Percentiles rank a stretch among this genome's conserved stretches.
phyloP scores from a whole-genome alignment of 441 rosid species.

The Erodium chrysanthum region DNA sequence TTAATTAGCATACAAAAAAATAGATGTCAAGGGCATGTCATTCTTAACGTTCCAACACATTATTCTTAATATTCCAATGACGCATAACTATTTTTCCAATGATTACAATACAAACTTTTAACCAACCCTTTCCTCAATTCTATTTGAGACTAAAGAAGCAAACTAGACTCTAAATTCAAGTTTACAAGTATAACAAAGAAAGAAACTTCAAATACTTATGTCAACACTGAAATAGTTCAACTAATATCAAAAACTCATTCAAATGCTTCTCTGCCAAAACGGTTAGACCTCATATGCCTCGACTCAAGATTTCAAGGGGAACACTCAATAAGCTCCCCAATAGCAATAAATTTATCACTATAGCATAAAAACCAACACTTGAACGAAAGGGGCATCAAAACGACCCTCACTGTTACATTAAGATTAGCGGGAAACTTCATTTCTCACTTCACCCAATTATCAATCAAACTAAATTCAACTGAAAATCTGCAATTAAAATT shows the following conservation, averaged over 20 bases:
- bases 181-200: background rate
- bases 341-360: background rate
- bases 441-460: background rate
- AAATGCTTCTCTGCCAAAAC: background rate
- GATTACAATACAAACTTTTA: background rate
- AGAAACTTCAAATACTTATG: background rate
- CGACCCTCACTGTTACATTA: background rate
- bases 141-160: background rate
- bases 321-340: background rate
- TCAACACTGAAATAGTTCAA: background rate
- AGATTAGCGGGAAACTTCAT: background rate
- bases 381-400: background rate
- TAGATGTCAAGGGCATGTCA: too few relatives aligned
- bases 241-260: background rate
- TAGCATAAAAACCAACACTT: background rate
- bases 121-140: constrained; percentile 5
- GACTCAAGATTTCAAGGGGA: background rate
- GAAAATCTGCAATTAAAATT: background rate
- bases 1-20: too few relatives aligned
- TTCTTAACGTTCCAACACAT: too few relatives aligned
- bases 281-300: background rate
- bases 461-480: background rate
- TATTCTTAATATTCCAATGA: too few relatives aligned
- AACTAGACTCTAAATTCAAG: background rate
- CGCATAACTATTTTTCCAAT: too few relatives aligned